Conservation (phyloP, 148 eudicot genomes). For the Bassia scoparia region DNA sequence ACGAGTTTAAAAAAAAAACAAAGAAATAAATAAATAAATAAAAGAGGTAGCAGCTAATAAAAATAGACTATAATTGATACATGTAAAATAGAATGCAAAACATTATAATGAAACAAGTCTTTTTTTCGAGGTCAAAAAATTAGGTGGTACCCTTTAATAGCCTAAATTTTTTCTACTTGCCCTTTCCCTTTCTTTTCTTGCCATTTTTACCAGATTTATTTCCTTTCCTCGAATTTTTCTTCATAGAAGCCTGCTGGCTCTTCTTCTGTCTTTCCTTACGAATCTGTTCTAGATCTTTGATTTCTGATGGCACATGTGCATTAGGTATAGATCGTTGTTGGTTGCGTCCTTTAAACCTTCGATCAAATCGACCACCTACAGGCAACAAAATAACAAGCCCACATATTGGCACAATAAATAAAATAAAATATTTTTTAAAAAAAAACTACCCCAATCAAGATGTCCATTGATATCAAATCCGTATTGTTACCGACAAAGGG, state of each 20-base stretch:
- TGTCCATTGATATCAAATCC: no score
- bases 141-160: neutral
- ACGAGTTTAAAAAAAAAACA: no score
- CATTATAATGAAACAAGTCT: no score
- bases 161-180: constrained; percentile 14
- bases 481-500: no score
- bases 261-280: constrained; percentile 81
- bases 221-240: constrained; percentile 57
- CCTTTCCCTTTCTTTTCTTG: constrained; percentile 34
- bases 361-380: constrained; percentile 49
- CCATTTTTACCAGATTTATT: constrained; percentile 57
- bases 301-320: constrained; percentile 81
- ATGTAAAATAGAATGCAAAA: no score
- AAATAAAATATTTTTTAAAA: no score
- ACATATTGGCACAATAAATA: neutral
- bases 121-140: constrained; percentile 15
- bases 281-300: constrained; percentile 78
- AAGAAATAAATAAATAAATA: no score
- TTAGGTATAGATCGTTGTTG: constrained; percentile 52
- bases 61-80: no score
- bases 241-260: constrained; percentile 43
- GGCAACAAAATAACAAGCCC: neutral
- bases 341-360: constrained; percentile 56
- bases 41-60: no score
- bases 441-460: no score